phyloP scores from a whole-genome alignment of 1,284 basidiomycete species.

The Chalciporus sp. region DNA sequence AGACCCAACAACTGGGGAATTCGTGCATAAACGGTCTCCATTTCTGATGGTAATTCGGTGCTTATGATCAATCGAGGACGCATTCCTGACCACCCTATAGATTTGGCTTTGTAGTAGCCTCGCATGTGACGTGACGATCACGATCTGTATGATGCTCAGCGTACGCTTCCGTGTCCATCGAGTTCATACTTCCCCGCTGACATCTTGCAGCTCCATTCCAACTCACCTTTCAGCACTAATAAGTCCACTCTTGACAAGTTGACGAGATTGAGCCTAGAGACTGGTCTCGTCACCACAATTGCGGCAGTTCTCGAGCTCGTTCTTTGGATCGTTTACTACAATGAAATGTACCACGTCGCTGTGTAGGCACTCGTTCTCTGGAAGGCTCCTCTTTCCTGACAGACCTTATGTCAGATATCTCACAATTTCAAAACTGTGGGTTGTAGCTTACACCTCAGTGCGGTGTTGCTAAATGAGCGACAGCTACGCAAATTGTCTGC shows the following conservation, averaged over 20 bases:
- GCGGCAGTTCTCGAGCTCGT: slow-evolving; percentile 23
- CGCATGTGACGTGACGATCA: slow-evolving; percentile 23
- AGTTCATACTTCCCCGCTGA: neutral
- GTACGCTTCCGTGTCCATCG: slow-evolving; percentile 7
- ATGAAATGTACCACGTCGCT: slow-evolving; percentile 15
- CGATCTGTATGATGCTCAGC: slow-evolving; percentile 21
- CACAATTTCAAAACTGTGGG: slow-evolving; percentile 28
- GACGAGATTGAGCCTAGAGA: slow-evolving; percentile 29
- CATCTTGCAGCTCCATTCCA: slow-evolving; percentile 18
- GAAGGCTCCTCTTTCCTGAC: neutral
- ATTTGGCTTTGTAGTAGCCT: slow-evolving; percentile 27
- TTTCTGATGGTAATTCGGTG: neutral
- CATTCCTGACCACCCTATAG: slow-evolving; percentile 10
- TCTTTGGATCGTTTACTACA: slow-evolving; percentile 5
- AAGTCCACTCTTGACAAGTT: slow-evolving; percentile 12
- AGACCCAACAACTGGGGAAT: neutral
- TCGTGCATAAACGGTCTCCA: neutral
- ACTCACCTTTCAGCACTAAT: slow-evolving; percentile 3
- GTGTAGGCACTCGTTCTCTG: slow-evolving; percentile 16
- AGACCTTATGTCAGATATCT: slow-evolving; percentile 21
- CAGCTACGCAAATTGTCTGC: slow-evolving; percentile 28
- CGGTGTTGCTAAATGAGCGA: neutral
- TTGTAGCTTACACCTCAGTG: neutral
- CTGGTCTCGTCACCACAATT: slow-evolving; percentile 25
- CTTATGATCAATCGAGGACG: neutral